Conservation (phyloP, 441 rosid genomes). For the Arabidopsis hybrid region DNA sequence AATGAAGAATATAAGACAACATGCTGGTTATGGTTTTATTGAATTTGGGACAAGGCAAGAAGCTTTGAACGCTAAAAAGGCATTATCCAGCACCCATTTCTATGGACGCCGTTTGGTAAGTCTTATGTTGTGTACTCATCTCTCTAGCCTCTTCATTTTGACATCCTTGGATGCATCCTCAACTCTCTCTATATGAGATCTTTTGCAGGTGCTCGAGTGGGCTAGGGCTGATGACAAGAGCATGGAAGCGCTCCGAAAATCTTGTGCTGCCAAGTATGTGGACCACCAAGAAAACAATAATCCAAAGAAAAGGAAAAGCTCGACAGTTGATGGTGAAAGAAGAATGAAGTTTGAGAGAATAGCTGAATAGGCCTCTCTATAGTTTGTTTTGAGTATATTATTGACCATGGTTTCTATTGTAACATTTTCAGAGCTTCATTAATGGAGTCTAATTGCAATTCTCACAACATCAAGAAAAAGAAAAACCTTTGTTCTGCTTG, state of each 20-base stretch:
- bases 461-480: not conserved
- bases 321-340: conserved; percentile 18
- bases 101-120: conserved; percentile 94
- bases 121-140: not conserved
- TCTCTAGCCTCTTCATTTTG: conserved; percentile 15
- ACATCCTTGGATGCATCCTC: not conserved
- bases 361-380: too few relatives aligned
- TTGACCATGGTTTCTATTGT: conserved; percentile 13
- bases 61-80: conserved; percentile 75
- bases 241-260: conserved; percentile 73
- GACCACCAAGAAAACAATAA: conserved; percentile 57
- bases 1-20: conserved; percentile 59
- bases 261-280: conserved; percentile 74
- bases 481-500: conserved; percentile 8
- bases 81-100: conserved; percentile 81
- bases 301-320: conserved; percentile 75
- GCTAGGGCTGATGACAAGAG: conserved; percentile 83
- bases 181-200: not conserved
- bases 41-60: conserved; percentile 93
- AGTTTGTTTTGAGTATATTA: too few relatives aligned
- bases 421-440: conserved; percentile 14
- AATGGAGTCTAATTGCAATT: conserved; percentile 25
- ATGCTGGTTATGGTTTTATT: conserved; percentile 83
- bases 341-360: conserved; percentile 65
- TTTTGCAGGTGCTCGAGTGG: conserved; percentile 81